Conservation (phyloP, 176 grass and related monocot species). For the Otatea glauca region DNA sequence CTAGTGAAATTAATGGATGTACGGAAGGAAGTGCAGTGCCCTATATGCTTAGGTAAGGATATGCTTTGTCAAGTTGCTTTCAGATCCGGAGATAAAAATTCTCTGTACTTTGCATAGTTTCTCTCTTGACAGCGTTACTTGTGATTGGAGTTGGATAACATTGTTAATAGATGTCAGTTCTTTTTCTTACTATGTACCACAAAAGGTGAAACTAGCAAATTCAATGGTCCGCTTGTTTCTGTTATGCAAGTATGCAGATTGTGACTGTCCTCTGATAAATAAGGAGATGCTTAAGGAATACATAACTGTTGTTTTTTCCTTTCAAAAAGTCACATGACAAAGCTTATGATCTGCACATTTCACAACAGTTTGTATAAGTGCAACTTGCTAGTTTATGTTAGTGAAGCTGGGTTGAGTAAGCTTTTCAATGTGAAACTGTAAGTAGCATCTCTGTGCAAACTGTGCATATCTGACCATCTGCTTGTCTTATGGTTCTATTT, state of each 20-base stretch:
- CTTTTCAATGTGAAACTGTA: conserved; percentile 36
- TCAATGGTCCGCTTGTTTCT: conserved; percentile 13
- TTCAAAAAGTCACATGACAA: not conserved
- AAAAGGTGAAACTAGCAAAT: conserved; percentile 23
- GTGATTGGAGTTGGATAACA: not conserved
- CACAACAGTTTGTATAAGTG: conserved; percentile 3
- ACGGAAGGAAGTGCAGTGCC: conserved; percentile 72
- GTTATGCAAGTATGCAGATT: not conserved
- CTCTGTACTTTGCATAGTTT: conserved; percentile 19
- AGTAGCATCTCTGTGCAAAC: conserved; percentile 27
- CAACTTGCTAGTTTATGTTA: conserved; percentile 12
- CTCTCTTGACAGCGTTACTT: conserved; percentile 25
- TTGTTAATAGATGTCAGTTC: conserved; percentile 1
- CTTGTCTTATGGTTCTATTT: conserved; percentile 41
- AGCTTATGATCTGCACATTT: not conserved
- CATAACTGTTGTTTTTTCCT: not conserved
- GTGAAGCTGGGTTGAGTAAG: conserved; percentile 2
- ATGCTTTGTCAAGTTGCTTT: conserved; percentile 25
- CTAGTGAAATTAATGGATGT: conserved; percentile 64
- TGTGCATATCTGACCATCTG: conserved; percentile 30
- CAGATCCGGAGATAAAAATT: conserved; percentile 12
- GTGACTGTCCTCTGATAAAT: not conserved
- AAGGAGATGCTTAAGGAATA: not conserved
- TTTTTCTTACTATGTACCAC: conserved; percentile 25
- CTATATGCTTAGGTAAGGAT: conserved; percentile 73